Percentiles rank a stretch among this genome's conserved stretches.
Evolutionary conservation across 495 filamentous ascomycete species (phyloP).

Genomic region (Aspergillus steynii): DNA sequence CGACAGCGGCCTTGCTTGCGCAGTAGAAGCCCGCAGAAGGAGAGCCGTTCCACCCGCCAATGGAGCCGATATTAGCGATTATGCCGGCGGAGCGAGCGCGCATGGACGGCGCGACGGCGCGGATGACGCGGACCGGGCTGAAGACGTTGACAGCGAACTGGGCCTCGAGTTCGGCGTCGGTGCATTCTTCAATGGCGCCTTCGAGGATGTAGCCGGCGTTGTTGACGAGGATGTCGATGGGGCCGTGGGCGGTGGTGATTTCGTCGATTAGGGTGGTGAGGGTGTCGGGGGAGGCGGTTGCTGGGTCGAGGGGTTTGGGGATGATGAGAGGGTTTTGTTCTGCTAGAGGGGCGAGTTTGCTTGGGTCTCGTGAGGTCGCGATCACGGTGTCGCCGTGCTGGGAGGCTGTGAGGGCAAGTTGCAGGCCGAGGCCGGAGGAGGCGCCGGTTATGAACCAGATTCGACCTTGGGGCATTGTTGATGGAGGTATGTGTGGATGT

Average conservation of each 20-base stretch:
- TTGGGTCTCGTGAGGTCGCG: conserved; percentile 47
- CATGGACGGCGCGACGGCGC: conserved; percentile 50
- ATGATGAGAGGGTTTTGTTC: conserved; percentile 36
- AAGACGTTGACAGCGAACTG: conserved; percentile 42
- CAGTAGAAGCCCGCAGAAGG: conserved; percentile 40
- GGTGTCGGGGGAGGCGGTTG: conserved; percentile 24
- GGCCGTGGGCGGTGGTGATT: conserved; percentile 31
- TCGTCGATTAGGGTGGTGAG: conserved; percentile 35
- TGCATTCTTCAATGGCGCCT: conserved; percentile 14
- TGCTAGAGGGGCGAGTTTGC: conserved; percentile 25
- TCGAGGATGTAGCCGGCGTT: conserved; percentile 44
- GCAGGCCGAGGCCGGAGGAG: conserved; percentile 49
- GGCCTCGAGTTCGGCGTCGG: conserved; percentile 4
- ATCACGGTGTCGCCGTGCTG: conserved; percentile 54
- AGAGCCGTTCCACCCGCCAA: conserved; percentile 21
- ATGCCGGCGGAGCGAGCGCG: conserved; percentile 42
- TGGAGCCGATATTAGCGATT: conserved; percentile 40
- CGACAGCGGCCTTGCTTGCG: conserved; percentile 46
- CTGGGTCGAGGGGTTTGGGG: conserved; percentile 41
- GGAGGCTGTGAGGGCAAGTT: conserved; percentile 42
- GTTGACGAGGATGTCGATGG: conserved; percentile 52
- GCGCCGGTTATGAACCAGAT: conserved; percentile 55
- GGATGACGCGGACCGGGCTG: conserved; percentile 40
- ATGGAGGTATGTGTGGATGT: too few relatives aligned
- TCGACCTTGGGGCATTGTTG: conserved; percentile 4